phyloP scores from a whole-genome alignment of 1,284 basidiomycete genomes.

The Fomitopsis betulina region DNA sequence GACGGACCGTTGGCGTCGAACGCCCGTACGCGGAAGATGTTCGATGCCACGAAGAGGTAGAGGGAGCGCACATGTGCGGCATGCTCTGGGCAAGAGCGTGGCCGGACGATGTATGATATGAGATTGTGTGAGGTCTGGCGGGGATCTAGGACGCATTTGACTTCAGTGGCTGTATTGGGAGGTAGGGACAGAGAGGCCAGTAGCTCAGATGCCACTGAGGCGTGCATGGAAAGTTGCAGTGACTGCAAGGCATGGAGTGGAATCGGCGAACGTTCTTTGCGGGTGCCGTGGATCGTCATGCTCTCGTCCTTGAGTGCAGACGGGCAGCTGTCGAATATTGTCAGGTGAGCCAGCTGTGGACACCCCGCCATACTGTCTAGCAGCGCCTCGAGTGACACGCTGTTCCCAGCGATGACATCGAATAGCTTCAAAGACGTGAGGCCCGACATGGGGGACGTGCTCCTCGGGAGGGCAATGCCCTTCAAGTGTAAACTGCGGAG shows the following conservation, averaged over 20 bases:
- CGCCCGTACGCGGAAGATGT: constrained; percentile 5
- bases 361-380: background rate
- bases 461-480: background rate
- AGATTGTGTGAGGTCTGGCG: background rate
- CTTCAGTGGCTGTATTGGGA: background rate
- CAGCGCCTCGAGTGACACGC: background rate
- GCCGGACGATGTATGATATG: background rate
- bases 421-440: background rate
- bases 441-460: background rate
- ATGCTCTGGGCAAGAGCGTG: background rate
- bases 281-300: background rate
- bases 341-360: background rate
- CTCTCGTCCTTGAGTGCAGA: background rate
- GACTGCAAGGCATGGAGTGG: background rate
- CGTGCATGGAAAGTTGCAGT: background rate
- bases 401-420: background rate
- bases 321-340: background rate
- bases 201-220: background rate
- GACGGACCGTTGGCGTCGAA: background rate
- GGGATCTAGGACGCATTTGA: background rate
- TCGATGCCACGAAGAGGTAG: constrained; percentile 5
- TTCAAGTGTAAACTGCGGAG: background rate
- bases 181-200: background rate
- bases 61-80: background rate
- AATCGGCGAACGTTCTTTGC: background rate